Conservation (phyloP, 768 basidiomycete species). For the Chiua virens region DNA sequence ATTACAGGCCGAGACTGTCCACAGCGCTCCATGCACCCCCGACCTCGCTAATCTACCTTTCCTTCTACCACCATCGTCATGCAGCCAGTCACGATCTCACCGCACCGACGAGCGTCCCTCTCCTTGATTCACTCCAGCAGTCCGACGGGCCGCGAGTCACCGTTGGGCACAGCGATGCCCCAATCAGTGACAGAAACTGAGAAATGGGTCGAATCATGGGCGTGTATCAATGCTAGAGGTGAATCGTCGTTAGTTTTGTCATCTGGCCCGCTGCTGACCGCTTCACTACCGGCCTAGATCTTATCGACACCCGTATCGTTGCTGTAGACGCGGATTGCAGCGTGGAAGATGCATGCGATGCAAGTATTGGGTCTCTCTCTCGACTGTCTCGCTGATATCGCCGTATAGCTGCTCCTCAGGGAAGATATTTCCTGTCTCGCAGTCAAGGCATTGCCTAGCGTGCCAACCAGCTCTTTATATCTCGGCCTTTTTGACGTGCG, state of each 20-base stretch:
- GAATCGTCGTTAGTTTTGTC: constrained; percentile 8
- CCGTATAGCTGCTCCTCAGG: constrained; percentile 54
- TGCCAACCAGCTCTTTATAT: constrained; percentile 30
- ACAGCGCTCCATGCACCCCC: constrained; percentile 17
- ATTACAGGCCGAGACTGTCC: not conserved
- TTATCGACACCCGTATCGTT: constrained; percentile 69
- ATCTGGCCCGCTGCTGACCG: not conserved
- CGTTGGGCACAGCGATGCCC: constrained; percentile 3
- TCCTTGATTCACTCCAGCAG: constrained; percentile 14
- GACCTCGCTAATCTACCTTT: constrained; percentile 7
- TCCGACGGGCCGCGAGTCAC: constrained; percentile 17
- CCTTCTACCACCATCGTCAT: constrained; percentile 7
- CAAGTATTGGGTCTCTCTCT: constrained; percentile 30
- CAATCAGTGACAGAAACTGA: constrained; percentile 35
- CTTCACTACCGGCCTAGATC: constrained; percentile 40
- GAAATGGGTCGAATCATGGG: constrained; percentile 63
- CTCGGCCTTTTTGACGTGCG: constrained; percentile 77
- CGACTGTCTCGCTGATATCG: not conserved
- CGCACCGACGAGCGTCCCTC: constrained; percentile 20
- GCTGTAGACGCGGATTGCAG: constrained; percentile 66
- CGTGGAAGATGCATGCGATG: constrained; percentile 84
- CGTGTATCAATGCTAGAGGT: constrained; percentile 58
- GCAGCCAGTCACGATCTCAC: constrained; percentile 13
- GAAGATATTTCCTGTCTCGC: constrained; percentile 67
- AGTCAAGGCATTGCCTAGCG: constrained; percentile 40